Base-by-base conservation (phyloP, 331 rosid genomes). In the Telfairia occidentalis region DNA sequence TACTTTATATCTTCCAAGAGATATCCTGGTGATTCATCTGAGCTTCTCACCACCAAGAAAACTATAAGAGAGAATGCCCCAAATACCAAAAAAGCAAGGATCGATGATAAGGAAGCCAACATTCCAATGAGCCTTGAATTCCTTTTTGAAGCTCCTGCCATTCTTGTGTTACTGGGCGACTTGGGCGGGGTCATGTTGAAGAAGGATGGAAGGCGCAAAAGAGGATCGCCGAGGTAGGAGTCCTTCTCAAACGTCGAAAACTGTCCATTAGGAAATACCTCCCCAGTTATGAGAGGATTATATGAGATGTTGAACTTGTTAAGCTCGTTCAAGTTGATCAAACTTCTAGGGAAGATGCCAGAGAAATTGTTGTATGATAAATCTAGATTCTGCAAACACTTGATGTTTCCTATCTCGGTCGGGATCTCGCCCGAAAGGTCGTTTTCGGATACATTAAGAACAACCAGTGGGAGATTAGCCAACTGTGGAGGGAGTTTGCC, bases 231-330 rank as follows among this genome's bases (percentile, higher is more conserved):
- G 1, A 86, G 77, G 58, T 89, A 95, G 1, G 99, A 86, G 2
- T 83, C 82, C 58, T 23, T 75, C 1, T 86, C 96, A 46, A 95
- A 90, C 5, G 99, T 95, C 21, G 76, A 81, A 21, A 95, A 85
- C 77, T 95, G 99, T 55, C 92, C 90, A 1, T 66, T 84, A 5
- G 84, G 13, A 46, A 92, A 89, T 48, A 92, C 81, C 18, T 0
- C 40, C 28, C 99, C 99, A 10, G 87, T 78, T 26, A 95, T 83
- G 0, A 84, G 75, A 40, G 90, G 96, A 72, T 95, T 95, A 78
- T 83, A 90, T 23, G 99, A 95, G 79, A 95, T 78, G 78, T 95
- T 95, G 89, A 95, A 95, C 84, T 88, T 90, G 87, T 13, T 95
- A 38, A 95, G 89, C 73, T 85, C 96, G 34, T 81, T 40, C 84